Evolutionary conservation across 257 asterid genomes (phyloP), one percentile per base, ranked within the genome.

Genomic region (Forsythia viridissima): DNA sequence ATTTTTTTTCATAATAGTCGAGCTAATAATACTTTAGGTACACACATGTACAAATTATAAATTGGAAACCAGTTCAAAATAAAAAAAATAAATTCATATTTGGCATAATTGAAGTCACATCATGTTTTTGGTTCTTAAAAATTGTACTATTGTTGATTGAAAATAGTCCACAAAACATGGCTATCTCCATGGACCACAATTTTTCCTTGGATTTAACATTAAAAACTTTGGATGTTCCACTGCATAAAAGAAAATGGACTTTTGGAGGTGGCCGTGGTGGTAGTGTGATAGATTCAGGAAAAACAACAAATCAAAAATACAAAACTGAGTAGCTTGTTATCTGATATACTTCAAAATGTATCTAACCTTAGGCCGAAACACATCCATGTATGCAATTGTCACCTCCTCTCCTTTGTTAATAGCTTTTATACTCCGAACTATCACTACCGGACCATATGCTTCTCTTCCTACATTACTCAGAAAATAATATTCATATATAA

Each of bases 361-460:
- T 9, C 73, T 65, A 68, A 94, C 98, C 97, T 89, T 87, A 43
- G 97, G 93, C 82, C 88, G 97, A 85, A 94, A 79, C 89, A 94
- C 83, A 82, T 94, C 97, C 30, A 91, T 88, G 86, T 92, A 94
- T 11, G 97, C 85, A 79, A 94, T 90, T 9, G 92, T 89, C 79
- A 92, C 90, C 80, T 88, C 97, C 75, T 94, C 96, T 71, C 91
- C 92, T 79, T 77, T 85, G 71, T 73, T 66, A 79, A 94, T 80
- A 30, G 72, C 76, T 83, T 92, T 90, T 77, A 94, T 82, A 81
- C 97, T 94, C 30, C 97, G 87, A 65, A 90, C 84, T 10, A 88
- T 70, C 24, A 90, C 73, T 79, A 93, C 85, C 52, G 98, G 97
- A 74, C 97, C 94, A 80, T 78, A 84, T 48, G 82, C 85, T 78